Percentiles rank a stretch among this genome's conserved stretches.
phyloP scores from a whole-genome alignment of 768 basidiomycete genomes.

The Mycena kentingensis region DNA sequence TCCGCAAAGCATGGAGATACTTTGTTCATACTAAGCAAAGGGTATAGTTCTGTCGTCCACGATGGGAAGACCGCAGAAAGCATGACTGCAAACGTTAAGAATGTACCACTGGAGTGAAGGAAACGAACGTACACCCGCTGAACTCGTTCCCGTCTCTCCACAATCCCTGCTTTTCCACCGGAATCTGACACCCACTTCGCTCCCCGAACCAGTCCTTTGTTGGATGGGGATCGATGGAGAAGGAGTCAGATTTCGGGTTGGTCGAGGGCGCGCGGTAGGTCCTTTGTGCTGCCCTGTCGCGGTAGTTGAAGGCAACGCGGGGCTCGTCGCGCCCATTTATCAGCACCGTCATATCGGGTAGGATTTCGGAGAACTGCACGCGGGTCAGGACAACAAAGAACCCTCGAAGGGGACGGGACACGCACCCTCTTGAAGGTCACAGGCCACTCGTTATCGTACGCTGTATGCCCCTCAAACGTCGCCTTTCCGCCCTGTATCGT shows the following conservation, averaged over 20 bases:
- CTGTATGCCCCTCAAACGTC: no score
- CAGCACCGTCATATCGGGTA: background rate
- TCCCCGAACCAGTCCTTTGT: background rate
- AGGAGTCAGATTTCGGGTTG: background rate
- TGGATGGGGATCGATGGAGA: background rate
- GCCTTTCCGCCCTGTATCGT: no score
- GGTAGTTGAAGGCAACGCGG: background rate
- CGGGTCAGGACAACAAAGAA: background rate
- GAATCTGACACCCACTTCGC: background rate
- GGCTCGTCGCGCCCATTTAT: background rate
- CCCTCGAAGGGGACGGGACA: background rate
- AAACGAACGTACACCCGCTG: background rate
- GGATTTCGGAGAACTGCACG: background rate
- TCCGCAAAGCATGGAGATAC: conserved; percentile 6
- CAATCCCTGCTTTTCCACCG: background rate
- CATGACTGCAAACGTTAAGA: background rate
- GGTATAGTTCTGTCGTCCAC: conserved; percentile 2
- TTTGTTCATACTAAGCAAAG: conserved; percentile 3
- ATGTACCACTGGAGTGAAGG: no score
- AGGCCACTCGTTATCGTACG: no score
- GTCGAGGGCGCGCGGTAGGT: background rate
- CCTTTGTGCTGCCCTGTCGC: background rate
- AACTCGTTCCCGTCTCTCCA: no score
- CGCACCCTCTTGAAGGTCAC: background rate
- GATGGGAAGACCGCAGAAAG: background rate